Percentiles rank a stretch among this genome's conserved stretches.
These are phyloP conservation scores for Mortierella polycephala DNA, from an alignment of 371 early-diverging fungal genomes.

Conservation along the genomic window DNA sequence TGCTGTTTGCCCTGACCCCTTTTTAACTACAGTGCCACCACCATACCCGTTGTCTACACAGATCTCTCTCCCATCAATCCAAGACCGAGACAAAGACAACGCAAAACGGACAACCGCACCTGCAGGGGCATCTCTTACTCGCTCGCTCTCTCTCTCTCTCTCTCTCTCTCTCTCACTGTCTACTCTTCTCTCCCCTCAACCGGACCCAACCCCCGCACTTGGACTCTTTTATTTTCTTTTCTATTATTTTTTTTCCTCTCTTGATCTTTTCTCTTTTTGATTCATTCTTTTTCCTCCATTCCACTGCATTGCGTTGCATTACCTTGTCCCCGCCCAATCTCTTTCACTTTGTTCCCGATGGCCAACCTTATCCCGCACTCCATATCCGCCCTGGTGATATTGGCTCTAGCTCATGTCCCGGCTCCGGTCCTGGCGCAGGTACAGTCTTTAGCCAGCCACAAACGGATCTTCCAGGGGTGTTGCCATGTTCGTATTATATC, in stretches of 20 bases:
- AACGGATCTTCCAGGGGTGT: no score
- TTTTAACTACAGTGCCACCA: no score
- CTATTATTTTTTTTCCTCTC: neutral
- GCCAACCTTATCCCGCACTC: neutral
- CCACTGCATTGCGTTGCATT: no score
- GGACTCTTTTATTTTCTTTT: neutral
- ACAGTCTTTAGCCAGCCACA: neutral
- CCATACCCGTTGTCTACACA: no score
- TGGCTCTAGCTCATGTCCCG: slow-evolving; percentile 12
- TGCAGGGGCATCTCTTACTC: slow-evolving; percentile 1
- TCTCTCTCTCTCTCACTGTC: neutral
- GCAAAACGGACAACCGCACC: neutral
- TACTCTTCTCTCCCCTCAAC: slow-evolving; percentile 4
- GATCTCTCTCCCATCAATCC: neutral
- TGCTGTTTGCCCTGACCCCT: no score
- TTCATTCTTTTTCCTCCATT: neutral
- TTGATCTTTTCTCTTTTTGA: neutral
- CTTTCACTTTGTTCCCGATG: neutral
- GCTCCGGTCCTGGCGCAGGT: slow-evolving; percentile 12
- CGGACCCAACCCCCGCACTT: neutral
- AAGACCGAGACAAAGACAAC: no score
- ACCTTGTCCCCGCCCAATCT: neutral
- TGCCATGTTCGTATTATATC: no score
- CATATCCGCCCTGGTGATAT: slow-evolving; percentile 5
- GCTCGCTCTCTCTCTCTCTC: slow-evolving; percentile 1